Evolutionary conservation across 148 eudicot species (phyloP).

Genomic region (Hydrangea macrophylla): DNA sequence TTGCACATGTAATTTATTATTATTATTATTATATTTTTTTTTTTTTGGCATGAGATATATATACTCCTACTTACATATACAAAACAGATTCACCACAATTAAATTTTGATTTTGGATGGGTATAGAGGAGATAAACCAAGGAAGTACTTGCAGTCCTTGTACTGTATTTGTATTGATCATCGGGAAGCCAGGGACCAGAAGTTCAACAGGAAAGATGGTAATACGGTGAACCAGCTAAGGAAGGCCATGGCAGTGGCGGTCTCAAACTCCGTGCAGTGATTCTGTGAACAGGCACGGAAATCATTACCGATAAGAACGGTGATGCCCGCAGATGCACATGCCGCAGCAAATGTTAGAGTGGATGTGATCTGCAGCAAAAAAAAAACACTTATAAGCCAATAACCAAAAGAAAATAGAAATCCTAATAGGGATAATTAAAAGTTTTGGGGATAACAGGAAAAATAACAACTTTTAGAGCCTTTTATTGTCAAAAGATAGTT

Average conservation of each 20-base stretch:
- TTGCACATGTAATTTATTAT: no score
- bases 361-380: slow-evolving; percentile 64
- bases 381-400: slow-evolving; percentile 4
- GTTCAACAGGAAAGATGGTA: slow-evolving; percentile 83
- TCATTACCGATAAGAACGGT: slow-evolving; percentile 90
- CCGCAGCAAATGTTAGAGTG: slow-evolving; percentile 89
- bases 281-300: slow-evolving; percentile 50
- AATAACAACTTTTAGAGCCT: not conserved
- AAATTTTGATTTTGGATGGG: no score
- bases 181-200: slow-evolving; percentile 88
- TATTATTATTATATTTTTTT: no score
- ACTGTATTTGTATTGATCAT: slow-evolving; percentile 19
- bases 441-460: not conserved
- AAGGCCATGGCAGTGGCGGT: slow-evolving; percentile 94
- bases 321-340: slow-evolving; percentile 93
- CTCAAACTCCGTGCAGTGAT: slow-evolving; percentile 77
- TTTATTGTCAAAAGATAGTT: not conserved
- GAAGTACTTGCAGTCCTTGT: not conserved
- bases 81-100: no score
- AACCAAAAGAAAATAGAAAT: not conserved
- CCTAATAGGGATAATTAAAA: not conserved
- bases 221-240: slow-evolving; percentile 79
- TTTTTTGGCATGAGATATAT: no score
- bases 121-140: no score
- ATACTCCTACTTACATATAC: no score